These are phyloP conservation scores for Exophiala mesophila DNA, from an alignment of 2,329 filamentous ascomycete species.

Conservation along the genomic window DNA sequence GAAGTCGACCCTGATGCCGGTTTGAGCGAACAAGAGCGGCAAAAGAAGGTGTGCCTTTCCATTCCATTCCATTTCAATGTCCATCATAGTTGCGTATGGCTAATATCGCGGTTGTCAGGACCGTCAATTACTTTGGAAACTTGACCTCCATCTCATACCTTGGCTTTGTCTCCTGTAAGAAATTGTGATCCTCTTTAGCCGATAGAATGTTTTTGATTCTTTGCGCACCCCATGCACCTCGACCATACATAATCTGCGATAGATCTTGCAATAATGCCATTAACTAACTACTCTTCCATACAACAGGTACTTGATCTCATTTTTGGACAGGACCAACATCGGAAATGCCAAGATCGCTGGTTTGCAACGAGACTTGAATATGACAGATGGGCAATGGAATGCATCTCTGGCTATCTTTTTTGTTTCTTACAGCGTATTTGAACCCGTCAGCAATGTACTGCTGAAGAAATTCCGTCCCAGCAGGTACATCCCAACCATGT, in stretches of 20 bases:
- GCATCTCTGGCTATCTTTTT: constrained; percentile 76
- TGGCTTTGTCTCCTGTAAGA: constrained; percentile 43
- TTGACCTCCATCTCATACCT: constrained; percentile 40
- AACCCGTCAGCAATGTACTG: constrained; percentile 68
- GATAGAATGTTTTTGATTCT: too few relatives aligned
- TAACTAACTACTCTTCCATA: too few relatives aligned
- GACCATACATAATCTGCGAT: too few relatives aligned
- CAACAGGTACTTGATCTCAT: constrained; percentile 36
- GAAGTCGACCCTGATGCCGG: constrained; percentile 56
- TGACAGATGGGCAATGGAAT: constrained; percentile 62
- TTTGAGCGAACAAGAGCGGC: constrained; percentile 57
- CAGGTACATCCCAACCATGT: constrained; percentile 61
- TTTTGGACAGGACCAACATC: constrained; percentile 57
- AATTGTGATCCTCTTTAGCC: too few relatives aligned
- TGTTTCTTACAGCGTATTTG: constrained; percentile 74
- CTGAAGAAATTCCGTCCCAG: constrained; percentile 69
- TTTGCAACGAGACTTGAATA: constrained; percentile 54
- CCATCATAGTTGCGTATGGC: too few relatives aligned
- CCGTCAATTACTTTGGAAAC: constrained; percentile 37
- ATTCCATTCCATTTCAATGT: too few relatives aligned
- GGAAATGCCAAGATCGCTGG: constrained; percentile 62
- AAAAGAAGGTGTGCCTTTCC: constrained; percentile 53
- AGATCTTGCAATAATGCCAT: too few relatives aligned
- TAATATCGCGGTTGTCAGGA: too few relatives aligned
- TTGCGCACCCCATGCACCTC: too few relatives aligned